Evolutionary conservation across 768 basidiomycete species (phyloP).

Genomic region (Podaxis pistillaris): DNA sequence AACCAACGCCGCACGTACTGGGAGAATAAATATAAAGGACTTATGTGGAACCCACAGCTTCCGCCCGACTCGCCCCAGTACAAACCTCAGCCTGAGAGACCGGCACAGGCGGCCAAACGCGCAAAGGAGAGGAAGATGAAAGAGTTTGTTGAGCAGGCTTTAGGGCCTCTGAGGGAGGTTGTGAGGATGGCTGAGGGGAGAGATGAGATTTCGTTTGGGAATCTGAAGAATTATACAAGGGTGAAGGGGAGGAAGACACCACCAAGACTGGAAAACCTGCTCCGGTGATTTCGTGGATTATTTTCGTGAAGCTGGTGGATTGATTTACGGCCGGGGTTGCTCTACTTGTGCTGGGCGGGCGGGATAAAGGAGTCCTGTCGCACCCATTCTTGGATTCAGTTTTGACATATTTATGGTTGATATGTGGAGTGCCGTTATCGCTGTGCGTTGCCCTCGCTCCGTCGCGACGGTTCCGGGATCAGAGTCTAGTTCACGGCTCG

Average conservation of each 20-base stretch:
- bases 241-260: slow-evolving; percentile 13
- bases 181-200: slow-evolving; percentile 60
- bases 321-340: not conserved
- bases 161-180: slow-evolving; percentile 50
- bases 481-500: too few species aligned
- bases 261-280: slow-evolving; percentile 1
- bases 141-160: slow-evolving; percentile 35
- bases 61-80: slow-evolving; percentile 14
- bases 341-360: not conserved
- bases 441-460: too few species aligned
- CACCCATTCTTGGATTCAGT: not conserved
- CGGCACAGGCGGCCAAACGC: slow-evolving; percentile 16
- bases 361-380: not conserved
- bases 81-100: slow-evolving; percentile 13
- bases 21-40: slow-evolving; percentile 11
- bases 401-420: not conserved
- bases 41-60: slow-evolving; percentile 15
- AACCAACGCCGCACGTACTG: slow-evolving; percentile 25
- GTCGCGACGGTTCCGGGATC: too few species aligned
- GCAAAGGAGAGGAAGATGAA: slow-evolving; percentile 16
- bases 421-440: too few species aligned
- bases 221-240: slow-evolving; percentile 34
- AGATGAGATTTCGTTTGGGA: slow-evolving; percentile 43
- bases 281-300: not conserved
- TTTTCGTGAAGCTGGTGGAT: not conserved